Base-by-base conservation (phyloP, 2,329 filamentous ascomycete species). In the Sporothrix humicola region DNA sequence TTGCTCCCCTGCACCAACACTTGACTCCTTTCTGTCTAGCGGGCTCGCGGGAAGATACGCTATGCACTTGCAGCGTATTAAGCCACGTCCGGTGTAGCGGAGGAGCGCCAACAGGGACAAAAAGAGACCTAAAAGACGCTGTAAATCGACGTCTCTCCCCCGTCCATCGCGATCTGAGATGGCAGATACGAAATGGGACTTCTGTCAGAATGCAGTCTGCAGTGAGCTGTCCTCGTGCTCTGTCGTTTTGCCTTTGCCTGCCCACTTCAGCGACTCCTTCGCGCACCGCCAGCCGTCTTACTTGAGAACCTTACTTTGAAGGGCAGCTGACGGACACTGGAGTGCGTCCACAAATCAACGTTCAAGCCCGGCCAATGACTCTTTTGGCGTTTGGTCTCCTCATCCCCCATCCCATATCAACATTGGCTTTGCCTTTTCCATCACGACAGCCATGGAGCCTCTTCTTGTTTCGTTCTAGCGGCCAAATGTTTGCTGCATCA, bases 241-340 rank as follows among this genome's bases (percentile, higher is more conserved):
- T 37, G 31, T 37, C 31, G 31, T 37, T 37, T 37, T 37, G 31
- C 5, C 31, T 31, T 31, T 31, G 31, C 31, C 7, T 37, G 31
- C 31, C 31, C 31, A 37, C 31, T 37, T 3, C 2, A 37, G 31
- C 31, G 4, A 44, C 8, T 15, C 59, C 17, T 44, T 63, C 59
- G 59, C 59, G 59, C 59, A 63, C 37, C n/a, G 17, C n/a, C 59
- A 65, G 59, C 37, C 59, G 59, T 65, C 59, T 65, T 23, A 65
- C 59, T 15, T 46, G 37, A 23, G n/a, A 65, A 44, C 59, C 59
- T 44, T 63, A 44, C 9, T 17, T 9, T 42, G 54, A 59, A 31
- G 23, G 56, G 56, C 59, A 44, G 15, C 37, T 44, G 37, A 17
- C 59, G 5, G 7, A 13, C 4, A 20, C 59, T 37, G 31, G 59